Percentiles rank a stretch among this genome's conserved stretches.
These are phyloP conservation scores for Cinnamomum chago DNA, from an alignment of 164 flowering plant genomes.

Conservation along the genomic window DNA sequence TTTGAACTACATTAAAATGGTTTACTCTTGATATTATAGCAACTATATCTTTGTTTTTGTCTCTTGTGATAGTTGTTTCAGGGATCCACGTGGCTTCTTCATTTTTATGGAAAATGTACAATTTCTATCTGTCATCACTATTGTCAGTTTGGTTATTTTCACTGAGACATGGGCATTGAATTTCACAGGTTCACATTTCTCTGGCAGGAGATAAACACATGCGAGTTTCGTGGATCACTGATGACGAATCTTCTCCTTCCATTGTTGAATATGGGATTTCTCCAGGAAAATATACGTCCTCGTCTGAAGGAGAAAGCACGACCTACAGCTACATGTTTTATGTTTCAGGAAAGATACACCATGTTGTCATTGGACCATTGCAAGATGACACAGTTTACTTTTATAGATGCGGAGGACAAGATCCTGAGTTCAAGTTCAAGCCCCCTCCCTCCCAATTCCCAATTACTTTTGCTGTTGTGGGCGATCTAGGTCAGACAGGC, in stretches of 20 bases:
- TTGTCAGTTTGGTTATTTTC: conserved; percentile 1
- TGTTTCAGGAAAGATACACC: conserved; percentile 84
- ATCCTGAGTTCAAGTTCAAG: conserved; percentile 73
- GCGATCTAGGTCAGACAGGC: conserved; percentile 93
- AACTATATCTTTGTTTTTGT: background rate
- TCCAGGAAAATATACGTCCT: conserved; percentile 41
- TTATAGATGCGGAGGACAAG: conserved; percentile 80
- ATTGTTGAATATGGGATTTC: conserved; percentile 75
- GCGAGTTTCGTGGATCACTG: conserved; percentile 76
- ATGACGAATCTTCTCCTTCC: conserved; percentile 47
- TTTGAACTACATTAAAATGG: background rate
- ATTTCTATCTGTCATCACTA: background rate
- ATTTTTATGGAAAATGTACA: background rate
- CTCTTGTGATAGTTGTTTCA: background rate
- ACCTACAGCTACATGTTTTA: conserved; percentile 73
- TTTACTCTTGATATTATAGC: background rate
- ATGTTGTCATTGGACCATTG: conserved; percentile 87
- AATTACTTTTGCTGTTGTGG: conserved; percentile 81
- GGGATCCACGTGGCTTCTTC: background rate
- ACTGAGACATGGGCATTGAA: background rate
- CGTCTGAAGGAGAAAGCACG: conserved; percentile 68
- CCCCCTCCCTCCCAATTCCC: conserved; percentile 89
- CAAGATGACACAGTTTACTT: conserved; percentile 56
- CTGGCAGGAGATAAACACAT: conserved; percentile 78
- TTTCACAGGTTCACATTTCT: conserved; percentile 83